These are phyloP conservation scores for Hagleromyces aurorensis DNA, from an alignment of 805 yeast genomes.

Conservation along the genomic window DNA sequence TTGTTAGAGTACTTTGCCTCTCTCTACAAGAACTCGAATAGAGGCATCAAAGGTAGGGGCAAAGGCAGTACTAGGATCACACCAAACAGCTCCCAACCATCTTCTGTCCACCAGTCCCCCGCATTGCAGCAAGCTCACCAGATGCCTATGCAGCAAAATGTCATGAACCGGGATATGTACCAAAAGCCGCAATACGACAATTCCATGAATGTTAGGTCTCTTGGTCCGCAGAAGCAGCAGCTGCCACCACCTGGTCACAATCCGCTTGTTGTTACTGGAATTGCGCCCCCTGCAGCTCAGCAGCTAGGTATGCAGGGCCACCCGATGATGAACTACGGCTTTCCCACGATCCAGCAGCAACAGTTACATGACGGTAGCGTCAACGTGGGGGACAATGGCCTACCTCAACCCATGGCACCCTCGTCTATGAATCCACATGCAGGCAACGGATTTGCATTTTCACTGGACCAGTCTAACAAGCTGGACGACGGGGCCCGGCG, in stretches of 20 bases:
- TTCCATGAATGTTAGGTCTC: slow-evolving; percentile 10
- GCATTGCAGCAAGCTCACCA: slow-evolving; percentile 1
- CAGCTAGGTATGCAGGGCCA: slow-evolving; percentile 5
- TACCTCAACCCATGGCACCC: slow-evolving; percentile 7
- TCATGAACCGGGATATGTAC: too few relatives aligned
- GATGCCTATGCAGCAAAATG: slow-evolving; percentile 1
- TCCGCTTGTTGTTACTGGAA: too few relatives aligned
- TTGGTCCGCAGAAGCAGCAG: slow-evolving; percentile 6
- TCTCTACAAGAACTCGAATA: slow-evolving; percentile 78
- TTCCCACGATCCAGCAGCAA: slow-evolving; percentile 7
- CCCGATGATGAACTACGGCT: slow-evolving; percentile 10
- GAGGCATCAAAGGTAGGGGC: slow-evolving; percentile 91
- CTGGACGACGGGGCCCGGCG: slow-evolving; percentile 6
- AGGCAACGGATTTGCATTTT: slow-evolving; percentile 15
- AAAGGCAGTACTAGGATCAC: slow-evolving; percentile 31
- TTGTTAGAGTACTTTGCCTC: slow-evolving; percentile 70
- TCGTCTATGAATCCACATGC: slow-evolving; percentile 5
- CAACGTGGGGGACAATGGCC: slow-evolving; percentile 1
- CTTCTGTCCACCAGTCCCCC: slow-evolving; percentile 1
- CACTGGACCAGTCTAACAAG: slow-evolving; percentile 15
- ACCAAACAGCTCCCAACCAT: slow-evolving; percentile 8
- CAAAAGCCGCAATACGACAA: slow-evolving; percentile 4
- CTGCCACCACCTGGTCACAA: slow-evolving; percentile 1
- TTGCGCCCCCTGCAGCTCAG: too few relatives aligned
- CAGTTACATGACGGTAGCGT: slow-evolving; percentile 2